phyloP scores from a whole-genome alignment of 2,329 filamentous ascomycete genomes.

The Hansfordia pulvinata region DNA sequence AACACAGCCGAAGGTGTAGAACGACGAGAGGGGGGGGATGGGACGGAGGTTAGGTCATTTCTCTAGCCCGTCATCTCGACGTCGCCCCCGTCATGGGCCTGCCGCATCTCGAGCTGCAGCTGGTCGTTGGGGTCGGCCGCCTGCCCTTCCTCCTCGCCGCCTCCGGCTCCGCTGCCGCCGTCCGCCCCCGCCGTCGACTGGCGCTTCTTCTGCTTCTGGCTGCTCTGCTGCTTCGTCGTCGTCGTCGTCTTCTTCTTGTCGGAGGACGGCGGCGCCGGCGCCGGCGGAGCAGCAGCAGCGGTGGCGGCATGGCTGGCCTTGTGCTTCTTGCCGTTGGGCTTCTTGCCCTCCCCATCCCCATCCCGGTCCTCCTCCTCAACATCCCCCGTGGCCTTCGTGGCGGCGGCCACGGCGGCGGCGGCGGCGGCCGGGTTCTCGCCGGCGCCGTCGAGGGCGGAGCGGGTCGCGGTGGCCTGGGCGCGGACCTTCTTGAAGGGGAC shows the following conservation, averaged over 20 bases:
- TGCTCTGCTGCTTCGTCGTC: too few species aligned
- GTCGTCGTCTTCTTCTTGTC: too few species aligned
- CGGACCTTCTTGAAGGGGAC: slow-evolving; percentile 70
- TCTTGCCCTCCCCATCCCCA: not conserved
- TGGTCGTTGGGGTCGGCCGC: slow-evolving; percentile 35
- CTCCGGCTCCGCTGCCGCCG: slow-evolving; percentile 12
- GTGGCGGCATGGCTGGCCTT: slow-evolving; percentile 14
- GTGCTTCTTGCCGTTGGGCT: slow-evolving; percentile 23
- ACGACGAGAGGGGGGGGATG: slow-evolving; percentile 1
- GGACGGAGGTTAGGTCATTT: slow-evolving; percentile 2
- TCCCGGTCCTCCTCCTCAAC: slow-evolving; percentile 13
- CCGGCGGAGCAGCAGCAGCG: too few species aligned
- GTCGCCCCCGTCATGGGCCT: slow-evolving; percentile 29
- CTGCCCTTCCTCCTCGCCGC: slow-evolving; percentile 10
- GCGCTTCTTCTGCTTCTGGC: too few species aligned
- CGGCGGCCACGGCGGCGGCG: slow-evolving; percentile 7
- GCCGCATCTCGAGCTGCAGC: slow-evolving; percentile 39
- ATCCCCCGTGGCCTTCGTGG: slow-evolving; percentile 11
- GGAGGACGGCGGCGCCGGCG: too few species aligned
- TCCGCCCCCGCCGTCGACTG: slow-evolving; percentile 15
- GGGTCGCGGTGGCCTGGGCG: slow-evolving; percentile 38
- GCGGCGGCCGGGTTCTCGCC: slow-evolving; percentile 18
- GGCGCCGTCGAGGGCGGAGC: slow-evolving; percentile 32
- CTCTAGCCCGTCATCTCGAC: slow-evolving; percentile 49
- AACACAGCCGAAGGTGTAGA: too few species aligned